phyloP scores from a whole-genome alignment of 2,329 filamentous ascomycete genomes.

The Penicillium sp. region DNA sequence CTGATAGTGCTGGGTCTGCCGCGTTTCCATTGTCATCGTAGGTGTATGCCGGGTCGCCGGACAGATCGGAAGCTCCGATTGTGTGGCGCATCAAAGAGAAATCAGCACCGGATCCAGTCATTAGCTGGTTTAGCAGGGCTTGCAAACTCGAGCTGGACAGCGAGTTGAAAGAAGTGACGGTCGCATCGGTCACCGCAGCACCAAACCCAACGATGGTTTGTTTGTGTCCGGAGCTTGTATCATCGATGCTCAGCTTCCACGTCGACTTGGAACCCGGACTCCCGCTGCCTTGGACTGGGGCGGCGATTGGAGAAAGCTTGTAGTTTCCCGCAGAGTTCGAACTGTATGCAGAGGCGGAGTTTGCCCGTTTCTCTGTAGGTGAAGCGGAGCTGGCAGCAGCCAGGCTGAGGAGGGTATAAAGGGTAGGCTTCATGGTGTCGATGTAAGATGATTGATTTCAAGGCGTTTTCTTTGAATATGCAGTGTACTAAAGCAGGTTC shows the following conservation, averaged over 20 bases:
- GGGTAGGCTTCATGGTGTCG: neutral
- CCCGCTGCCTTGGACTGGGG: slow-evolving; percentile 19
- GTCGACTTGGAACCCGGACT: slow-evolving; percentile 21
- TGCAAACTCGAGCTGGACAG: slow-evolving; percentile 28
- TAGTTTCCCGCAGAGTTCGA: slow-evolving; percentile 27
- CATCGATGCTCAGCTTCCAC: slow-evolving; percentile 26
- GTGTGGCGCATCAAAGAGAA: slow-evolving; percentile 41
- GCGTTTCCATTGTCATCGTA: slow-evolving; percentile 38
- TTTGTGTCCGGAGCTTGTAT: slow-evolving; percentile 25
- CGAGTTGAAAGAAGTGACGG: slow-evolving; percentile 34
- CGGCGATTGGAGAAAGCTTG: slow-evolving; percentile 20
- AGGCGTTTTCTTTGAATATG: neutral
- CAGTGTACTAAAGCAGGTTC: neutral
- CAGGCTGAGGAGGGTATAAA: slow-evolving; percentile 8
- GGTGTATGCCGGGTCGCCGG: slow-evolving; percentile 32
- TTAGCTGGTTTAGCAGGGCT: slow-evolving; percentile 32
- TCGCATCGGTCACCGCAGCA: slow-evolving; percentile 38
- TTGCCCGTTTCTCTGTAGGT: slow-evolving; percentile 14
- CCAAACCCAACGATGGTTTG: slow-evolving; percentile 36
- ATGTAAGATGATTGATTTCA: neutral
- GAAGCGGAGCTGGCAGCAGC: slow-evolving; percentile 12
- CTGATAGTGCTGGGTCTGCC: slow-evolving; percentile 29
- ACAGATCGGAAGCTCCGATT: slow-evolving; percentile 38
- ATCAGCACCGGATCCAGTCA: slow-evolving; percentile 33
- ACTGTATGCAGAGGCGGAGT: slow-evolving; percentile 23